These are phyloP conservation scores for Sporisorium scitamineum DNA, from an alignment of 1,284 basidiomycete species.

Conservation along the genomic window DNA sequence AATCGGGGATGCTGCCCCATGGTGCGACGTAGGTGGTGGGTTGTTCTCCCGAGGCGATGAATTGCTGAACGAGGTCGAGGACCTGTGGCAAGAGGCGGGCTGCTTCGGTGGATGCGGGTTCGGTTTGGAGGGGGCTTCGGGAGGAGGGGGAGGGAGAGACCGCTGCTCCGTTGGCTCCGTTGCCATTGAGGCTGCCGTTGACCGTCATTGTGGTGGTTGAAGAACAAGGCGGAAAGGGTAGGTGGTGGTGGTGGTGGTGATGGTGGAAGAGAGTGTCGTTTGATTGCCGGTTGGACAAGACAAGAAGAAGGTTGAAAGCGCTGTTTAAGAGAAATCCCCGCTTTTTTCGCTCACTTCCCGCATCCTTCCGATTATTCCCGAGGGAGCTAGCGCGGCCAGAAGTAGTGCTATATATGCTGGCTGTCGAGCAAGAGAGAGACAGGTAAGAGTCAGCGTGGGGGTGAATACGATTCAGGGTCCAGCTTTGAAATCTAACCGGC, in stretches of 20 bases:
- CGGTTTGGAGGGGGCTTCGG: slow-evolving; percentile 41
- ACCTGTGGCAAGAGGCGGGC: slow-evolving; percentile 40
- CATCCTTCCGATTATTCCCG: not conserved
- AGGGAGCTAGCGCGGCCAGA: not conserved
- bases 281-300: not conserved
- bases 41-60: slow-evolving; percentile 43
- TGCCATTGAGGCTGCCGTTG: not conserved
- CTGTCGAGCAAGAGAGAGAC: not conserved
- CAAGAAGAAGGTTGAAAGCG: not conserved
- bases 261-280: not conserved
- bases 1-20: slow-evolving; percentile 41
- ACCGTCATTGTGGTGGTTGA: slow-evolving; percentile 10
- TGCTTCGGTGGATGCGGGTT: slow-evolving; percentile 44
- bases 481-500: slow-evolving; percentile 1
- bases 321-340: not conserved
- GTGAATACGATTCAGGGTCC: slow-evolving; percentile 15
- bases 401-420: not conserved
- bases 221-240: not conserved
- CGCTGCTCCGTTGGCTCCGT: not conserved
- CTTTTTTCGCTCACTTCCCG: not conserved
- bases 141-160: slow-evolving; percentile 13
- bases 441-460: slow-evolving; percentile 14
- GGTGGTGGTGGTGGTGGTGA: not conserved
- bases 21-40: slow-evolving; percentile 37
- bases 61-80: slow-evolving; percentile 38